A percentile compares a stretch with the other conserved stretches of the same genome.
Conservation (phyloP, 495 filamentous ascomycete species). For the Glonium stellatum region DNA sequence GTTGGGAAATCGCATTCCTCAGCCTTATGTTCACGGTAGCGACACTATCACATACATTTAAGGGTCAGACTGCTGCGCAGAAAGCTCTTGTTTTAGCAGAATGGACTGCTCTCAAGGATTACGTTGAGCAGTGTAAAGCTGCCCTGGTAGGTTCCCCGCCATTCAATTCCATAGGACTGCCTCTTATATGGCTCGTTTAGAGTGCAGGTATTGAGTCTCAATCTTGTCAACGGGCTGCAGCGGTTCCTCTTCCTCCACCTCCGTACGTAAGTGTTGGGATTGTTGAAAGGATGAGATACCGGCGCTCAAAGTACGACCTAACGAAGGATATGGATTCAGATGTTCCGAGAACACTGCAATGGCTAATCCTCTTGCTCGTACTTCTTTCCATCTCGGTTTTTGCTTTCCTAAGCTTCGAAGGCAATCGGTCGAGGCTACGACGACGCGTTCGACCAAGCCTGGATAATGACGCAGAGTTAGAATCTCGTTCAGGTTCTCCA, state of each 20-base stretch:
- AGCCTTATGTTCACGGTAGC: slow-evolving; percentile 13
- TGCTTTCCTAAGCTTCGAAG: slow-evolving; percentile 8
- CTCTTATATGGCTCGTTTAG: background rate
- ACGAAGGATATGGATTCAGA: background rate
- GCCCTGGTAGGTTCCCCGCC: slow-evolving; percentile 2
- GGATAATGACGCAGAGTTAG: background rate
- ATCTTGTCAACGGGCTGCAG: slow-evolving; percentile 12
- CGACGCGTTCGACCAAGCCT: background rate
- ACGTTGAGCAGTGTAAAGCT: slow-evolving; percentile 17
- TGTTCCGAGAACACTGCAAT: background rate
- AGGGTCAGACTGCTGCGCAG: slow-evolving; percentile 6
- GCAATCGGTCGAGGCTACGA: background rate
- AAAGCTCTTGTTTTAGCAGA: slow-evolving; percentile 14
- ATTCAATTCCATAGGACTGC: background rate
- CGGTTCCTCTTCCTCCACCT: slow-evolving; percentile 12
- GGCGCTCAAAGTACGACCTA: background rate
- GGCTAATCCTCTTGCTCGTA: background rate
- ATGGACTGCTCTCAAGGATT: slow-evolving; percentile 21
- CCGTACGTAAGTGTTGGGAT: slow-evolving; percentile 5
- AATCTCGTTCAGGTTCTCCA: background rate
- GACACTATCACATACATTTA: slow-evolving; percentile 14
- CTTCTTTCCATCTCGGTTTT: background rate
- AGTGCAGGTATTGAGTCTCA: slow-evolving; percentile 14
- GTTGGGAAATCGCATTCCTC: slow-evolving; percentile 16
- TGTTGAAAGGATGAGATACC: slow-evolving; percentile 3